phyloP scores from a whole-genome alignment of 2,329 filamentous ascomycete genomes.

The Aspergillus sp. region DNA sequence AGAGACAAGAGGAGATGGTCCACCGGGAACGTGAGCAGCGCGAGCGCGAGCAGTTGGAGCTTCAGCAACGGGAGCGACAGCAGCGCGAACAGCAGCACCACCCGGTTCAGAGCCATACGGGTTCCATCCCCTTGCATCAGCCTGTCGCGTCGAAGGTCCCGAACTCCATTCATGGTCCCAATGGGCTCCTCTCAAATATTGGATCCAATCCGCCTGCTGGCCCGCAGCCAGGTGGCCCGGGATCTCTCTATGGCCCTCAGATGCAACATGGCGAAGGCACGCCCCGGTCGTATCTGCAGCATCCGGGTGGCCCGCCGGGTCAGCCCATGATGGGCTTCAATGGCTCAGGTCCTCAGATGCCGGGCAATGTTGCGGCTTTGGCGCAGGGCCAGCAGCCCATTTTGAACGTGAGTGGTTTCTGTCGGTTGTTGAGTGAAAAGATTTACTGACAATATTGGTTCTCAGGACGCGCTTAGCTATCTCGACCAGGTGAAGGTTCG shows the following conservation, averaged over 20 bases:
- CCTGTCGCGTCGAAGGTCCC: slow-evolving; percentile 80
- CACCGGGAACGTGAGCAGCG: slow-evolving; percentile 56
- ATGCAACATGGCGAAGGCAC: slow-evolving; percentile 57
- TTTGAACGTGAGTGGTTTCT: slow-evolving; percentile 53
- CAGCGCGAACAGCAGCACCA: slow-evolving; percentile 61
- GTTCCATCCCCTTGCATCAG: slow-evolving; percentile 88
- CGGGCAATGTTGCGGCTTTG: slow-evolving; percentile 56
- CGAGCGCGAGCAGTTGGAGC: slow-evolving; percentile 53
- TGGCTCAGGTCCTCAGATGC: slow-evolving; percentile 43
- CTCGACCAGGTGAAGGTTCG: slow-evolving; percentile 98
- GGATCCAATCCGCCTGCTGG: slow-evolving; percentile 57
- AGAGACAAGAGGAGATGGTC: slow-evolving; percentile 56
- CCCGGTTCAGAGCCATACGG: slow-evolving; percentile 81
- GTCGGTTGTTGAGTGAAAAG: neutral
- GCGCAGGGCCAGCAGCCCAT: slow-evolving; percentile 82
- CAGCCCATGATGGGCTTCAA: slow-evolving; percentile 52
- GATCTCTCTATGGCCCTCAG: slow-evolving; percentile 67
- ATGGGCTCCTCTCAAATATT: slow-evolving; percentile 77
- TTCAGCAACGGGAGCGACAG: slow-evolving; percentile 56
- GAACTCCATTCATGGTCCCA: slow-evolving; percentile 85
- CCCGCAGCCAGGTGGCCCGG: slow-evolving; percentile 57
- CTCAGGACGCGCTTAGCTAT: slow-evolving; percentile 83
- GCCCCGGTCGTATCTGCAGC: slow-evolving; percentile 60
- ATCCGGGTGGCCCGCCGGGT: slow-evolving; percentile 54
- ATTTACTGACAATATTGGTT: slow-evolving; percentile 33